Evolutionary conservation across 129 eudicot species (phyloP), one percentile per base, ranked within the genome.

Genomic region (Pulicaria dysenterica): DNA sequence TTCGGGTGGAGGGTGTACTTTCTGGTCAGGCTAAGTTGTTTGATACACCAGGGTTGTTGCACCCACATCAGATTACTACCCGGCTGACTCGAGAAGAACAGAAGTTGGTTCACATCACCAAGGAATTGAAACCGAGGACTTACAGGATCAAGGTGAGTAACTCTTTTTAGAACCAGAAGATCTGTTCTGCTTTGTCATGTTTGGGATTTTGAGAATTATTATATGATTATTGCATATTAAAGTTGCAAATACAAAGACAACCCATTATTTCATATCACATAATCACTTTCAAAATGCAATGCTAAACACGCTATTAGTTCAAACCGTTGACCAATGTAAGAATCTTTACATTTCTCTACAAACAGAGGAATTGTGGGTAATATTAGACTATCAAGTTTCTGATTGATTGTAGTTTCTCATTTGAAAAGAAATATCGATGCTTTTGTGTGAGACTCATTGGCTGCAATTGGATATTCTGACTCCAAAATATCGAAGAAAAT

Each of bases 21-120:
- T 80, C 91, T 1, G 85, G 96, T 2, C 90, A 85, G 36, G 87
- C 90, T 41, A 95, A 86, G 90, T 67, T 95, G 84, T 90, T 95
- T 73, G 99, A 95, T 85, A 95, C 99, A 15, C 99, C 97, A 0
- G 99, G 99, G 63, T 85, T 95, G 48, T 64, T 95, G 85, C 91
- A 95, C 68, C 96, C 97, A 5, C 91, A 95, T 80, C 97, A 95
- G 87, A 77, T 95, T 51, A 80, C 97, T 1, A 88, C 95, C 5
- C 79, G 97, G 82, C 80, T 95, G 88, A 95, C 88, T 8, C 78
- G 75, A 40, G 96, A 90, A 53, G 99, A 95, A 79, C 97, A 82
- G 74, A 90, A 83, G 82, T 82, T 95, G 50, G 83, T 88, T 75
- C 94, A 85, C 46, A 88, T 91, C 8, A 71, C 68, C 38, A 95